phyloP scores from a whole-genome alignment of 108 stramenopile genomes.

The Cyclotella atomus region DNA sequence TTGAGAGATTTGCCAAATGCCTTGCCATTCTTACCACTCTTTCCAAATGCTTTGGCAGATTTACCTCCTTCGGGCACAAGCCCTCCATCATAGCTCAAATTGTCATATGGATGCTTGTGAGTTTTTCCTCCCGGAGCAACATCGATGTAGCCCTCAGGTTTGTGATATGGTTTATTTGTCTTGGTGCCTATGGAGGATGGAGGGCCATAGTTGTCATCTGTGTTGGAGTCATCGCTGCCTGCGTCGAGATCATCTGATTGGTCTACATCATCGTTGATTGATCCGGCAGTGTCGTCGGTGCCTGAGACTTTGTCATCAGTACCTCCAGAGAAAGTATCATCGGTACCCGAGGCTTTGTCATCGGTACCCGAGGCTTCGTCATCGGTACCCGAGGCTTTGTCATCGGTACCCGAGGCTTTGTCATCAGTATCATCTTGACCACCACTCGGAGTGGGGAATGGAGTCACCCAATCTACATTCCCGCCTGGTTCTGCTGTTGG shows the following conservation, averaged over 20 bases:
- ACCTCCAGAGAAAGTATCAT: not conserved
- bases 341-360: not conserved
- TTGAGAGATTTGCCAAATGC: not conserved
- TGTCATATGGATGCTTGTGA: not conserved
- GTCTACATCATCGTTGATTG: not conserved
- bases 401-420: not conserved
- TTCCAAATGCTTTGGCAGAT: not conserved
- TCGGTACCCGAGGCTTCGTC: not conserved
- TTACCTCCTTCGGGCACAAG: not conserved
- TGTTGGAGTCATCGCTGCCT: not conserved
- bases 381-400: not conserved
- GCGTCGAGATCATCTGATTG: not conserved
- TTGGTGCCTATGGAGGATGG: too few species aligned
- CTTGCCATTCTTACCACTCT: not conserved
- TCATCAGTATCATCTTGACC: too few species aligned
- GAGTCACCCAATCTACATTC: not conserved
- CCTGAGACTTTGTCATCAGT: not conserved
- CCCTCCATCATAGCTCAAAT: not conserved
- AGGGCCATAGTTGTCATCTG: not conserved
- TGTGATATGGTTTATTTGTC: not conserved
- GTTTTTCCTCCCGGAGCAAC: not conserved
- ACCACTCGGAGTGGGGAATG: not conserved
- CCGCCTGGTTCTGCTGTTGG: slow-evolving; percentile 10
- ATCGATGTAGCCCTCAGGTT: not conserved
- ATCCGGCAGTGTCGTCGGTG: not conserved